phyloP scores from a whole-genome alignment of 306 rosid species.

The Rosa multiflora region DNA sequence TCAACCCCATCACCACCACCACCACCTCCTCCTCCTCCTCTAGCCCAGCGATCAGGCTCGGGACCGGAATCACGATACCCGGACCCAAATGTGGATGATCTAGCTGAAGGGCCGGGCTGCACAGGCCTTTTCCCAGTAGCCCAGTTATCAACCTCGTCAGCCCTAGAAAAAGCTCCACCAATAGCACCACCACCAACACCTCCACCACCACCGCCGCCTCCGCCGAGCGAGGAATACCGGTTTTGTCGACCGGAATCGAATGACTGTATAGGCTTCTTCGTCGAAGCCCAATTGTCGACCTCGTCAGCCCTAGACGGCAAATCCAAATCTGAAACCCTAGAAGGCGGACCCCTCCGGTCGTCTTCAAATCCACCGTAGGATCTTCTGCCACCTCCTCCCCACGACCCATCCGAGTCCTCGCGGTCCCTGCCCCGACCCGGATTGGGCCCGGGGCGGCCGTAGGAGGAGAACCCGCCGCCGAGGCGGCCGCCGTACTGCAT shows the following conservation, averaged over 20 bases:
- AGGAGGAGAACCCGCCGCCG: slow-evolving; percentile 73
- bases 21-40: slow-evolving; percentile 35
- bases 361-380: slow-evolving; percentile 88
- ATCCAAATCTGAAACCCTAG: slow-evolving; percentile 93
- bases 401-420: slow-evolving; percentile 62
- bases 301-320: slow-evolving; percentile 96
- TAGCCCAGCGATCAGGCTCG: slow-evolving; percentile 76
- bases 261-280: slow-evolving; percentile 60
- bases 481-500: slow-evolving; percentile 54
- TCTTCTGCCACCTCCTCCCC: slow-evolving; percentile 80
- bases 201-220: slow-evolving; percentile 40
- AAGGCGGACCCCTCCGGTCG: slow-evolving; percentile 58
- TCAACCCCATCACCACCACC: slow-evolving; percentile 45
- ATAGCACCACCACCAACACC: slow-evolving; percentile 25
- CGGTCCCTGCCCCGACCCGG: slow-evolving; percentile 58
- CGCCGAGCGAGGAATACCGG: slow-evolving; percentile 58
- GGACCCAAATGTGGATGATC: slow-evolving; percentile 74
- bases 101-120: slow-evolving; percentile 37
- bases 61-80: slow-evolving; percentile 59
- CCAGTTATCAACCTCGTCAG: slow-evolving; percentile 90
- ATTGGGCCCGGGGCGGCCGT: slow-evolving; percentile 33
- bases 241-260: slow-evolving; percentile 67
- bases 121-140: slow-evolving; percentile 53
- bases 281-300: slow-evolving; percentile 82
- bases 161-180: slow-evolving; percentile 60